phyloP scores from a whole-genome alignment of 2,329 filamentous ascomycete species.

The Xylariomycetidae sp. region DNA sequence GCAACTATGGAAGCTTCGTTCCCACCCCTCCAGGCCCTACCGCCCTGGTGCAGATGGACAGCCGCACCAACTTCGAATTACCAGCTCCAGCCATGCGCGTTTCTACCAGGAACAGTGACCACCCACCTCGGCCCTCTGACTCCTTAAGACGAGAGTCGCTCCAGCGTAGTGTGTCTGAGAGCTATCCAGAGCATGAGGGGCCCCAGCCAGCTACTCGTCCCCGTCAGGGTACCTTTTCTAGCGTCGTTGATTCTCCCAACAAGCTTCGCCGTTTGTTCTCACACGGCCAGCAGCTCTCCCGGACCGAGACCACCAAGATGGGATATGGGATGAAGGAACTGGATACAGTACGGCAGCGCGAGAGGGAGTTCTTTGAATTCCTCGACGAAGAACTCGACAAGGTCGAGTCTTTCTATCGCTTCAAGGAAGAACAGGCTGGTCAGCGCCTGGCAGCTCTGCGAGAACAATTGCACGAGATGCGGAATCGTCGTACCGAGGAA shows the following conservation, averaged over 20 bases:
- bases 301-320: constrained; percentile 29
- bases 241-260: constrained; percentile 18
- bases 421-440: constrained; percentile 81
- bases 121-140: constrained; percentile 1
- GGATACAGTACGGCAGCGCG: constrained; percentile 56
- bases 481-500: constrained; percentile 73
- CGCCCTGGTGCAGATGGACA: constrained; percentile 15
- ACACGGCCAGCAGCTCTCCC: constrained; percentile 28
- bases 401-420: constrained; percentile 82
- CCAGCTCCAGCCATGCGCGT: constrained; percentile 47
- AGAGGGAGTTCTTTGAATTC: constrained; percentile 83
- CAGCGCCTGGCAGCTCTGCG: constrained; percentile 64
- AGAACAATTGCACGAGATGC: constrained; percentile 88
- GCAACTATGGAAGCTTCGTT: constrained; percentile 50
- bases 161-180: constrained; percentile 33
- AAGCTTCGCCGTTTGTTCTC: constrained; percentile 37
- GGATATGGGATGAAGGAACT: constrained; percentile 39
- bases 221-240: constrained; percentile 14
- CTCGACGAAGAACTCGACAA: constrained; percentile 82
- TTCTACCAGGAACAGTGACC: constrained; percentile 25
- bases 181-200: constrained; percentile 5
- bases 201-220: constrained; percentile 10
- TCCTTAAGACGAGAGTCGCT: constrained; percentile 16
- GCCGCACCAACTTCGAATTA: constrained; percentile 40
- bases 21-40: constrained; percentile 31